Conservation (phyloP, 1,284 basidiomycete species). For the Rhizopogon parksii region DNA sequence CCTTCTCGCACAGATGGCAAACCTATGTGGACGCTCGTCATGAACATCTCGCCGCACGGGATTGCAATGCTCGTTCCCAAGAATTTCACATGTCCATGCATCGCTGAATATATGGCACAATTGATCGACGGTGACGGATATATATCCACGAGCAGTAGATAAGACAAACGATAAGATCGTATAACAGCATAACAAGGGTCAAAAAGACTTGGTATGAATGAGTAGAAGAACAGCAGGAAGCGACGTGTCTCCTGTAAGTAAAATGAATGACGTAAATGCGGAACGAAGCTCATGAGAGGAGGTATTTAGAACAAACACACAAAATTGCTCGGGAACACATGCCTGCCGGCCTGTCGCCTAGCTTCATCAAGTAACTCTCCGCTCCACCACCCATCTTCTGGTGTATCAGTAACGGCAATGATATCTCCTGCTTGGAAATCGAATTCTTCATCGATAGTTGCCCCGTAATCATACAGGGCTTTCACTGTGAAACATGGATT, state of each 20-base stretch:
- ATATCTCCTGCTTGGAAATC: conserved; percentile 89
- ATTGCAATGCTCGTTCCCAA: no score
- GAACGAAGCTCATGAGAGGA: background rate
- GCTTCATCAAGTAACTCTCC: conserved; percentile 82
- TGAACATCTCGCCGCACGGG: no score
- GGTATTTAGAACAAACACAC: conserved; percentile 57
- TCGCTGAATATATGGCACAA: background rate
- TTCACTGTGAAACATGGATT: conserved; percentile 49
- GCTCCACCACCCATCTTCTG: conserved; percentile 94
- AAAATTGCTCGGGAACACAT: conserved; percentile 93
- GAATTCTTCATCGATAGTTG: conserved; percentile 84
- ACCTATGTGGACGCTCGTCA: no score
- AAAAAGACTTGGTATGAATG: background rate
- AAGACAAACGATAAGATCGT: background rate
- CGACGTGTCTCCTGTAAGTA: background rate
- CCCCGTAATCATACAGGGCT: conserved; percentile 88
- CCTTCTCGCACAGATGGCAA: no score
- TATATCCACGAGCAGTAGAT: background rate
- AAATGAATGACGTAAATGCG: conserved; percentile 1
- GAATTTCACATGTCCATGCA: background rate
- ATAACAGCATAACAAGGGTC: background rate
- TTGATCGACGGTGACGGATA: no score
- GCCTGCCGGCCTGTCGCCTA: conserved; percentile 68
- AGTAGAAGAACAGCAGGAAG: conserved; percentile 1
- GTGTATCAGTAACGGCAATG: conserved; percentile 86